Evolutionary conservation across 129 eudicot species (phyloP), one percentile per base, ranked within the genome.

Genomic region (Lonicera japonica): DNA sequence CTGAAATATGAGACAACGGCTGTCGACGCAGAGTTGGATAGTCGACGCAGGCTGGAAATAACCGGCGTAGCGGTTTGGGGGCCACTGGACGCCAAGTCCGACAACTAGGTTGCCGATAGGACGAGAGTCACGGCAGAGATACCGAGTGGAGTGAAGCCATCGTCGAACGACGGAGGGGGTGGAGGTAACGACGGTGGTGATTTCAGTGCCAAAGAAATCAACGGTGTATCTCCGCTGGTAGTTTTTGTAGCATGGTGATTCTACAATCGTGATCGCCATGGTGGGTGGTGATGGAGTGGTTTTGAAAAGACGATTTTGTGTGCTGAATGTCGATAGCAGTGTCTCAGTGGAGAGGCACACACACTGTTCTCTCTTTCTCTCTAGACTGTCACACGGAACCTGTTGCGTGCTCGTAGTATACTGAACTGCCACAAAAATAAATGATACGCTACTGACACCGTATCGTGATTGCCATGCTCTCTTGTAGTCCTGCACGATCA

Each of bases 61-160:
- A 56, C 29, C 23, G 48, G 16, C 25, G 41, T 10, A 11, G 56
- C 40, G 8, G 72, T 19, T 1, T 8, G 72, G 65, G 50, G 34
- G 16, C 81, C 81, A 76, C 25, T 76, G 73, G 41, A 76, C 72
- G 38, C 71, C 81, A 38, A 70, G 68, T 47, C 81, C 81, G 45
- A 70, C 73, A 20, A 76, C 21, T 57, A 64, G 65, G 38, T 64
- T 14, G 40, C 15, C 13, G 72, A 54, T 21, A 38, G 46, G 63
- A 47, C 20, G 54, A 56, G 0, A 21, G 73, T 11, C 46, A 61
- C 0, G 14, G 61, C 5, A 29, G 36, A 29, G 2, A 29, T 2
- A 6, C 54, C 0, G 56, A 47, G 55, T 22, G 0, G 0, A 0
- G 64, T 45, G 8, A 24, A 76, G 51, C 81, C 81, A 76, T 9